Conservation (phyloP, 176 grass and related monocot genomes). For the Avena eriantha region DNA sequence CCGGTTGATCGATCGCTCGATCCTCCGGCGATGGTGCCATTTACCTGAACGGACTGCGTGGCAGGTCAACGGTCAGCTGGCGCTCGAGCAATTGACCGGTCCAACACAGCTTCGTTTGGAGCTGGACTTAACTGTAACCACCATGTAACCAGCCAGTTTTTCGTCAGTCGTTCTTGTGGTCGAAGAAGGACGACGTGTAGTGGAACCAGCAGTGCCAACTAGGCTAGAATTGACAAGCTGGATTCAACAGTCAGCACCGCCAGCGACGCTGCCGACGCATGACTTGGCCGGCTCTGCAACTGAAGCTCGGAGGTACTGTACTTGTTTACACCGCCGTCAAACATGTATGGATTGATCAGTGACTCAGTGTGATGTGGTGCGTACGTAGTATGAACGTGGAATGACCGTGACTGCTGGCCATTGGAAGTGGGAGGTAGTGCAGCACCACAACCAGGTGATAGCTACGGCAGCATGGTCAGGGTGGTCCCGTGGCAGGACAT, state of each 20-base stretch:
- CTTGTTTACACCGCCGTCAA: too few relatives aligned
- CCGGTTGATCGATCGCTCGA: background rate
- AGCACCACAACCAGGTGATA: too few relatives aligned
- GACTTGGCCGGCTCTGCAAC: too few relatives aligned
- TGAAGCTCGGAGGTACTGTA: too few relatives aligned
- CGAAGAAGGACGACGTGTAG: background rate
- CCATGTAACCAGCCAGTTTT: too few relatives aligned
- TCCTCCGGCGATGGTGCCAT: background rate
- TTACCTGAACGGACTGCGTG: background rate
- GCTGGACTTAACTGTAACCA: constrained; percentile 14
- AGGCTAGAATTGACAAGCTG: background rate
- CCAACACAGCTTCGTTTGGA: background rate
- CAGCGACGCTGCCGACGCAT: background rate
- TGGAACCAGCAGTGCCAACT: background rate
- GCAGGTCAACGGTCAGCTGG: background rate
- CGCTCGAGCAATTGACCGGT: background rate
- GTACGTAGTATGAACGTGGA: too few relatives aligned
- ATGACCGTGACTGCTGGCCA: too few relatives aligned
- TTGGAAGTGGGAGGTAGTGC: too few relatives aligned
- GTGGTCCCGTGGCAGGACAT: too few relatives aligned
- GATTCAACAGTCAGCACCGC: background rate
- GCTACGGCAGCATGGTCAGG: too few relatives aligned
- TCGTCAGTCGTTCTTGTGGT: background rate
- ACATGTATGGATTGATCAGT: too few relatives aligned
- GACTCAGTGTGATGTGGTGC: too few relatives aligned